Percentiles rank a stretch among this genome's conserved stretches.
Evolutionary conservation across 139 green algal genomes (phyloP).

Genomic region (Helicosporidium sp.): DNA sequence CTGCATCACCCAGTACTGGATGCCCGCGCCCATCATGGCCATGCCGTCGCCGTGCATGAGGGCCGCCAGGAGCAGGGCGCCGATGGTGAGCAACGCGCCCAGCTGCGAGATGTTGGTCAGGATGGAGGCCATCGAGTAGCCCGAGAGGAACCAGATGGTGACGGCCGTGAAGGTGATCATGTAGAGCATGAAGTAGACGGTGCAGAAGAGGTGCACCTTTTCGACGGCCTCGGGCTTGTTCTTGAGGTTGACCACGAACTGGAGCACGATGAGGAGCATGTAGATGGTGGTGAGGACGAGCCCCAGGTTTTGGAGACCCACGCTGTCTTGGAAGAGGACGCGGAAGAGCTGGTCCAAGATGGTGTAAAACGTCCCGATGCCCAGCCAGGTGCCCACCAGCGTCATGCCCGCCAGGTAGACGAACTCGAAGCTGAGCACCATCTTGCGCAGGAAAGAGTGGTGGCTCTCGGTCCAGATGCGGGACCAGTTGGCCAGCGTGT

Average conservation of each 20-base stretch:
- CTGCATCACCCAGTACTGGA: slow-evolving; percentile 25
- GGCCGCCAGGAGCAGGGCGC: slow-evolving; percentile 12
- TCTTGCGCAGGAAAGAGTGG: slow-evolving; percentile 12
- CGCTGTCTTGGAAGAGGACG: slow-evolving; percentile 4
- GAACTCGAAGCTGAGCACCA: slow-evolving; percentile 12
- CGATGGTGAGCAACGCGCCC: slow-evolving; percentile 13
- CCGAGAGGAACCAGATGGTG: slow-evolving; percentile 20
- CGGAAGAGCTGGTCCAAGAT: slow-evolving; percentile 15
- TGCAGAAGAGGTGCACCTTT: slow-evolving; percentile 21
- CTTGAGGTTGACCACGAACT: slow-evolving; percentile 14
- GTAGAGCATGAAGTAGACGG: slow-evolving; percentile 23
- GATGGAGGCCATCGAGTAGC: slow-evolving; percentile 3
- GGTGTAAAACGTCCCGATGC: slow-evolving; percentile 17
- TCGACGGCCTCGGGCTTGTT: slow-evolving; percentile 14
- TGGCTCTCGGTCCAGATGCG: slow-evolving; percentile 21
- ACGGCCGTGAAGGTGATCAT: slow-evolving; percentile 23
- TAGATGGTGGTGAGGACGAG: slow-evolving; percentile 9
- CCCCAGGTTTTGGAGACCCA: slow-evolving; percentile 4
- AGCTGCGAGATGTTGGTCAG: slow-evolving; percentile 6
- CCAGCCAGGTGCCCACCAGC: slow-evolving; percentile 12
- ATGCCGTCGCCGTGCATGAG: slow-evolving; percentile 20
- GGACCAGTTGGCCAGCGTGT: slow-evolving; percentile 18
- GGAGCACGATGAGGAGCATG: slow-evolving; percentile 17
- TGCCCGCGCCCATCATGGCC: slow-evolving; percentile 9
- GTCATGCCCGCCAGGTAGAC: slow-evolving; percentile 11